Evolutionary conservation across 23 red algal species (phyloP), one percentile per base, ranked within the genome.

Genomic region (Chondrus crispus): DNA sequence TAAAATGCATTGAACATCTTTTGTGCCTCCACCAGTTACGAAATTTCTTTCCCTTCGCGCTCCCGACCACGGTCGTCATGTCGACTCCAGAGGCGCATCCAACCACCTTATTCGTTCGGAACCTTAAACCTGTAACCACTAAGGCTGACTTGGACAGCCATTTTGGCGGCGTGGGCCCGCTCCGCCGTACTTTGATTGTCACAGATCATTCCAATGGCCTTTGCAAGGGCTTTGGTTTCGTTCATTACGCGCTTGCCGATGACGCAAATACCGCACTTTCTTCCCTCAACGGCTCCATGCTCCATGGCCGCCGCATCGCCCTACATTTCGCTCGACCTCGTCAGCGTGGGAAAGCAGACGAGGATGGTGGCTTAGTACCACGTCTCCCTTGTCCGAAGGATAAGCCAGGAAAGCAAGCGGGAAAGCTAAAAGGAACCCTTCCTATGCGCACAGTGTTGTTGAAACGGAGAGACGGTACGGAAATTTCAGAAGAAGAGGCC

Each of bases 201-300:
- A 68, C 76, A n/a, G 84, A 94, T 16, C 53, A 45, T 7, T 81
- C 44, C 24, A 87, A 73, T 37, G 45, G 45, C 14, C 46, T 71
- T 5, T 94, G 90, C 60, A 74, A 74, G 47, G 90, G 95, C 14
- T 93, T 82, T 81, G 95, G 90, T 2, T 97, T 97, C 64, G 83
- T 97, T 1, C 77, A 81, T n/a, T 97, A 90, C 46, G 82, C 88
- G 22, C 82, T 86, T 62, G 16, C 95, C 2, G 68, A 85, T 46
- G 84, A 97, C 33, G 89, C 95, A 33, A 55, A n/a, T 0, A 57
- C 62, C 24, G 95, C 92, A 72, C 75, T 94, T 24, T 60, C 42
- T 3, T 16, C 54, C 35, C 81, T 90, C 6, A 80, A 69, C 53
- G 79, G 81, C 42, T 77, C 81, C 22, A 38, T 77, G 18, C 82